Percentiles rank a stretch among this genome's conserved stretches.
These are phyloP conservation scores for Amylocarpus encephaloides DNA, from an alignment of 2,329 filamentous ascomycete species.

Conservation along the genomic window DNA sequence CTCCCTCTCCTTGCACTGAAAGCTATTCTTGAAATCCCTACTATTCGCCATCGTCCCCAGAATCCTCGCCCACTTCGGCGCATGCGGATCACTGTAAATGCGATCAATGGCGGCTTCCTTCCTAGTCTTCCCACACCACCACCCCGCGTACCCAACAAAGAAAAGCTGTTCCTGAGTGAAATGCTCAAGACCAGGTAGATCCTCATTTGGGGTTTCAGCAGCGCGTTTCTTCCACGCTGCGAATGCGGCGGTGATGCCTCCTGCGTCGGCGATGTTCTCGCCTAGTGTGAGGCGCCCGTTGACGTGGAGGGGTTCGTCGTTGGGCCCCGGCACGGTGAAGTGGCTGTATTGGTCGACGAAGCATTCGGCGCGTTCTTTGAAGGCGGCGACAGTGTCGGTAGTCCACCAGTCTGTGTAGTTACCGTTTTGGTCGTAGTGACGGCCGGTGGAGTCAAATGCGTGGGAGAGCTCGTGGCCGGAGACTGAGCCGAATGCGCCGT, in stretches of 20 bases:
- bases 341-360: constrained; percentile 62
- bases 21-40: constrained; percentile 59
- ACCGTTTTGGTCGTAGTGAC: constrained; percentile 58
- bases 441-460: constrained; percentile 61
- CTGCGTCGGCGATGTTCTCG: constrained; percentile 68
- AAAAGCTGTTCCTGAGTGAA: constrained; percentile 66
- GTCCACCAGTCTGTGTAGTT: constrained; percentile 65
- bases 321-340: constrained; percentile 50
- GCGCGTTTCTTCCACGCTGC: constrained; percentile 58
- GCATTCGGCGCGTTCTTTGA: constrained; percentile 54
- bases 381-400: constrained; percentile 49
- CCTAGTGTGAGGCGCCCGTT: constrained; percentile 58
- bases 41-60: constrained; percentile 61
- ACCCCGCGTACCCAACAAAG: constrained; percentile 58
- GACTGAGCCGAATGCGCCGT: constrained; percentile 62
- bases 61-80: constrained; percentile 56
- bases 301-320: constrained; percentile 52
- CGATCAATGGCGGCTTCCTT: constrained; percentile 50
- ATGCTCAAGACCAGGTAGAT: constrained; percentile 52
- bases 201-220: constrained; percentile 41
- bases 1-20: constrained; percentile 58
- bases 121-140: constrained; percentile 61
- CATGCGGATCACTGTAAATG: constrained; percentile 59
- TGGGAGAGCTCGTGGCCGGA: constrained; percentile 66
- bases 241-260: constrained; percentile 57